Base-by-base conservation (phyloP, 2,329 filamentous ascomycete species). In the Aspergillus sp. region DNA sequence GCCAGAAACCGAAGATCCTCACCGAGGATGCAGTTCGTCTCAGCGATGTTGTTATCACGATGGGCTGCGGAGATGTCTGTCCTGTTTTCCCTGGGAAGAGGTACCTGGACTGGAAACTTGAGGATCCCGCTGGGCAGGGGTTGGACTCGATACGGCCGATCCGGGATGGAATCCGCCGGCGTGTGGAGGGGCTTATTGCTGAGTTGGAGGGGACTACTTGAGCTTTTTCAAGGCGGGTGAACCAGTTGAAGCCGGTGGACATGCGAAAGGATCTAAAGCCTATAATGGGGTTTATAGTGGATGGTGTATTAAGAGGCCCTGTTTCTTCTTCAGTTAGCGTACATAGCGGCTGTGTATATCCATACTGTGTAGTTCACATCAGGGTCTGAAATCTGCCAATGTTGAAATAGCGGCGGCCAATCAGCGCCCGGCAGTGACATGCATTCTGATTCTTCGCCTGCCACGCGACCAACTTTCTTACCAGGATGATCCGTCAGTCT, bases 51-150 rank as follows among this genome's bases (percentile, higher is more conserved):
- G 64, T 68, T 6, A 66, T 68, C 48, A 69, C 66, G 19, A 68
- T 69, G 67, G 66, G 66, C n/a, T 68, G 66, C 58, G 67, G 67
- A 1, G 67, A 69, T 19, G 63, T 48, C 19, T 69, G 66, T 47
- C 67, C 66, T 17, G 58, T 67, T 43, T 69, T 62, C n/a, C 59
- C 66, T 15, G 67, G 67, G 8, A 69, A 68, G 43, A 58, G 64
- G 14, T 69, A 68, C 50, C 59, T 68, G 41, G 60, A 69, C 46
- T 69, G 67, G 65, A 15, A 68, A 58, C 63, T 68, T 43, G 57
- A 64, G 3, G 66, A 69, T 48, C 66, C 67, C 19, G 67, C 67
- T 15, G 65, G 66, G 7, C 59, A 68, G 50, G 64, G 56, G 2
- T n/a, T 68, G 40, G 60, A 66, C 17, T 57, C 63, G 53, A 57